Evolutionary conservation across 2,329 filamentous ascomycete genomes (phyloP), one percentile per base, ranked within the genome.

Genomic region (Cladophialophora carrionii): DNA sequence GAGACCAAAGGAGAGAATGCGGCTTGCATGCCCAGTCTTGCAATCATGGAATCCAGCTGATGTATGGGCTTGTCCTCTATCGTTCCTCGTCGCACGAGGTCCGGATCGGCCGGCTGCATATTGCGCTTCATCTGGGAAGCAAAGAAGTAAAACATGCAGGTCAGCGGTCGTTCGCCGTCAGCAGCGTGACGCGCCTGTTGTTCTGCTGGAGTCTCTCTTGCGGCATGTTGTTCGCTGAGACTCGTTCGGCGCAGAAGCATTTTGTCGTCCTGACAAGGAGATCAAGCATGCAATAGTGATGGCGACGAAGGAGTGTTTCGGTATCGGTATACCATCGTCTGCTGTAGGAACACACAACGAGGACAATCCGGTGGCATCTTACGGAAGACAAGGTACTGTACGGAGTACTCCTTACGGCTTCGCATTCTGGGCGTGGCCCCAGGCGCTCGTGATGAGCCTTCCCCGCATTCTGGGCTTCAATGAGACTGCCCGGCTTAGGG

Each of bases 91-190:
- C 61, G 62, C 17, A 67, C 67, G 48, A 68, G 61, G 26, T 65
- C 59, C 53, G 55, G 60, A 46, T 69, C 64, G 55, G 69, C 62
- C 29, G 55, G 46, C 53, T 71, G 64, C 24, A 73, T 65, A 57
- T 74, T 71, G 24, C 62, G 61, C 48, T 68, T 66, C 73, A 74
- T 73, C 43, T 74, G 71, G 29, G 71, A 73, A 20, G 69, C 70
- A 57, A 73, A 73, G 63, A 73, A 71, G 56, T 63, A 74, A 48
- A 74, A 73, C 62, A 74, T 72, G 62, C 73, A 73, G 2, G 72
- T 68, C 61, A 68, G 34, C n/a, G 67, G 67, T 22, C 64, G 57
- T 58, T 66, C 43, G 32, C 24, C 53, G 55, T 68, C 64, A 41
- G 64, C 49, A 32, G 37, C 48, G n/a, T 58, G 17, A 14, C 46